Percentiles rank a stretch among this genome's conserved stretches.
Conservation (phyloP, 2,329 filamentous ascomycete genomes). For the Nothopassalora personata region DNA sequence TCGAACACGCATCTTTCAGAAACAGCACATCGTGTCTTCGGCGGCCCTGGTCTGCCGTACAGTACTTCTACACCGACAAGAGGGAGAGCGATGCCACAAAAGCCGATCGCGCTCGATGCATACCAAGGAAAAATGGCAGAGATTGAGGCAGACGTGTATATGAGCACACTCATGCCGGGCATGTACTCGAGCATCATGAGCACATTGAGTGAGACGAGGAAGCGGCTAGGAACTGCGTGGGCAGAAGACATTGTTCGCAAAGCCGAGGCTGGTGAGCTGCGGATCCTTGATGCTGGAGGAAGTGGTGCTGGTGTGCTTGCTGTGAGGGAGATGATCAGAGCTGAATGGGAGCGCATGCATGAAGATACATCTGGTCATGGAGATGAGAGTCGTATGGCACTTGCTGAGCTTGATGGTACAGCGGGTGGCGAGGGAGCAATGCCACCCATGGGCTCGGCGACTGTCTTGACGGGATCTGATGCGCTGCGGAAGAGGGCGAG, state of each 20-base stretch:
- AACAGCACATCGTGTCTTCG: slow-evolving; percentile 68
- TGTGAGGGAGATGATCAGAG: slow-evolving; percentile 70
- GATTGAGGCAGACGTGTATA: slow-evolving; percentile 69
- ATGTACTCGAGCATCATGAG: slow-evolving; percentile 64
- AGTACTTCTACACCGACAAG: slow-evolving; percentile 64
- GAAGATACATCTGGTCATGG: slow-evolving; percentile 27
- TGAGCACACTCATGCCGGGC: slow-evolving; percentile 64
- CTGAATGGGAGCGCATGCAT: slow-evolving; percentile 72
- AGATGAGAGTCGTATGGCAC: slow-evolving; percentile 16
- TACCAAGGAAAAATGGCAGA: slow-evolving; percentile 63
- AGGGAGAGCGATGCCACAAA: slow-evolving; percentile 55
- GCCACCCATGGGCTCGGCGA: slow-evolving; percentile 64
- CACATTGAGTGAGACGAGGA: slow-evolving; percentile 66
- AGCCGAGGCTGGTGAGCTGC: slow-evolving; percentile 49
- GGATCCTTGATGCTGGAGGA: slow-evolving; percentile 68
- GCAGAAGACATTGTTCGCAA: slow-evolving; percentile 58
- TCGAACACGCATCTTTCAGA: slow-evolving; percentile 70
- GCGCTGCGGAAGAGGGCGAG: slow-evolving; percentile 70
- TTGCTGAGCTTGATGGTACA: slow-evolving; percentile 32
- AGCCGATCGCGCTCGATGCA: slow-evolving; percentile 59
- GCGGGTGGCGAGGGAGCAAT: slow-evolving; percentile 38
- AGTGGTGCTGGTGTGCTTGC: slow-evolving; percentile 69
- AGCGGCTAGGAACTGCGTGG: slow-evolving; percentile 67
- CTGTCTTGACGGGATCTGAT: slow-evolving; percentile 73
- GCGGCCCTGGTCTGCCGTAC: slow-evolving; percentile 68